A percentile compares a stretch with the other conserved stretches of the same genome.
Evolutionary conservation across 495 filamentous ascomycete genomes (phyloP).

Genomic region (Penicillium cosmopolitanum): DNA sequence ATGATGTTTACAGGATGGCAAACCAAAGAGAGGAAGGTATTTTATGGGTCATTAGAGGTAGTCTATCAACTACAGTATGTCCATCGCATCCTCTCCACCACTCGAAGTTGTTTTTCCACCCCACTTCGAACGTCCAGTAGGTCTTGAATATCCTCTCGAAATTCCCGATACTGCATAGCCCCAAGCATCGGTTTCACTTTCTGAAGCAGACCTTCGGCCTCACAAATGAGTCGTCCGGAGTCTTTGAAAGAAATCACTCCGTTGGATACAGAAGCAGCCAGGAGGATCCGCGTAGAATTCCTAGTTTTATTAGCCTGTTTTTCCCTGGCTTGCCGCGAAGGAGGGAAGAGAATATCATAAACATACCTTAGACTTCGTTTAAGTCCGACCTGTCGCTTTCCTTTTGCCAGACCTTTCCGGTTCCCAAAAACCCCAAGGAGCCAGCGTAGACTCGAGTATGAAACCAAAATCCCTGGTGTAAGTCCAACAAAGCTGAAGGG

Average conservation of each 20-base stretch:
- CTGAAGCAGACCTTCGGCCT: conserved; percentile 76
- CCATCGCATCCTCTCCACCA: conserved; percentile 83
- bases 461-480: conserved; percentile 86
- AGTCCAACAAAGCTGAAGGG: conserved; percentile 75
- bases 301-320: conserved; percentile 30
- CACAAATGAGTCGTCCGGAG: conserved; percentile 85
- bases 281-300: conserved; percentile 84
- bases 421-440: conserved; percentile 66
- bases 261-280: conserved; percentile 58
- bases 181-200: conserved; percentile 67
- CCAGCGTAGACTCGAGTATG: conserved; percentile 75
- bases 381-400: conserved; percentile 64
- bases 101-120: conserved; percentile 70
- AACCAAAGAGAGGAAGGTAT: not conserved
- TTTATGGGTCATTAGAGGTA: conserved; percentile 5
- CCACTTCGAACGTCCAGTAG: conserved; percentile 75
- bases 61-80: conserved; percentile 77
- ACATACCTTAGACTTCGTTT: conserved; percentile 71
- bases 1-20: not conserved
- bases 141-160: conserved; percentile 82
- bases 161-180: conserved; percentile 72
- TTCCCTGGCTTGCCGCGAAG: not conserved
- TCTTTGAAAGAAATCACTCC: conserved; percentile 84
- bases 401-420: conserved; percentile 63
- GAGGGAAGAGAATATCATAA: not conserved